phyloP scores from a whole-genome alignment of 768 basidiomycete species.

The Fistulinella prunicolor region DNA sequence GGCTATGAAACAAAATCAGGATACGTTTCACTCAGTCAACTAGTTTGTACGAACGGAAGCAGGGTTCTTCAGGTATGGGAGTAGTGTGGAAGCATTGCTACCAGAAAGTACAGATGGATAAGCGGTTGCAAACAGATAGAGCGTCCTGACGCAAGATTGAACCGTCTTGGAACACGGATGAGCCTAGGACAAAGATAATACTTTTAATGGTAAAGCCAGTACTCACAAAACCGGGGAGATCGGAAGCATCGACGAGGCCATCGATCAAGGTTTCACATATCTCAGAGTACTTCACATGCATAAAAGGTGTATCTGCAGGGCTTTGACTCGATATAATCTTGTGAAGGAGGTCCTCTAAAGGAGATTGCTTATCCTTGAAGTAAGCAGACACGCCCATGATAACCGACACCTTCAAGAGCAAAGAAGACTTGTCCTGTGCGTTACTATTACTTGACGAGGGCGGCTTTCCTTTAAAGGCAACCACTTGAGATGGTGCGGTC shows the following conservation, averaged over 20 bases:
- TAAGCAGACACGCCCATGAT: slow-evolving; percentile 84
- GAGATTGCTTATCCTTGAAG: slow-evolving; percentile 80
- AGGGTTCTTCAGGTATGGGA: slow-evolving; percentile 88
- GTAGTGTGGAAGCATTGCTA: slow-evolving; percentile 75
- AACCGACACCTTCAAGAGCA: slow-evolving; percentile 67
- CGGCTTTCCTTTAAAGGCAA: slow-evolving; percentile 39
- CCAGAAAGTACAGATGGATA: slow-evolving; percentile 84
- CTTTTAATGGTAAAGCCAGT: not conserved
- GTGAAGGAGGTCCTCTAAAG: slow-evolving; percentile 81
- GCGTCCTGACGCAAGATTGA: slow-evolving; percentile 79
- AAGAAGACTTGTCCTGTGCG: slow-evolving; percentile 49
- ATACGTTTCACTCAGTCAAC: not conserved
- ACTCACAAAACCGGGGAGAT: slow-evolving; percentile 73
- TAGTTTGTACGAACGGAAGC: slow-evolving; percentile 53
- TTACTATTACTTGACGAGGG: slow-evolving; percentile 27
- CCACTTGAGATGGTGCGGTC: slow-evolving; percentile 27
- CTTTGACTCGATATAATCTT: slow-evolving; percentile 76
- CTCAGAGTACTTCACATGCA: slow-evolving; percentile 71
- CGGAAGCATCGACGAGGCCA: slow-evolving; percentile 82
- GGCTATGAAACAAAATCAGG: slow-evolving; percentile 38
- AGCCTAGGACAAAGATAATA: not conserved
- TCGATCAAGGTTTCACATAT: slow-evolving; percentile 87
- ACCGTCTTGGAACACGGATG: slow-evolving; percentile 52
- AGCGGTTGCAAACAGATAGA: slow-evolving; percentile 78
- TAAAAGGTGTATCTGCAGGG: slow-evolving; percentile 45